Conservation (phyloP, 2,329 filamentous ascomycete genomes). For the Cladosporium sp. region DNA sequence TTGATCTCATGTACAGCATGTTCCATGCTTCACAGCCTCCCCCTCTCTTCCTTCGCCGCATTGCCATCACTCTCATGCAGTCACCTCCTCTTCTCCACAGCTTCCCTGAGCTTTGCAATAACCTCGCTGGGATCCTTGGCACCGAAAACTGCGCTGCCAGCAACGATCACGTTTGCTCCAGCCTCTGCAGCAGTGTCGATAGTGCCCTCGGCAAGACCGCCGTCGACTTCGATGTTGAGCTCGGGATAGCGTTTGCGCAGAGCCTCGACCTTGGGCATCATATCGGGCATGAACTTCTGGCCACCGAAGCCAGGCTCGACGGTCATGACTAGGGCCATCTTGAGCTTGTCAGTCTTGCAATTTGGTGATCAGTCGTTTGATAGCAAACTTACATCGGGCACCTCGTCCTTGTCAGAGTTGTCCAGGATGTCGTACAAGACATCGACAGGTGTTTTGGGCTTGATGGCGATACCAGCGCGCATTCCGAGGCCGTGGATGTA, state of each 20-base stretch:
- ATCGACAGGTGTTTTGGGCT: slow-evolving; percentile 85
- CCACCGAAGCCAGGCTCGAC: slow-evolving; percentile 96
- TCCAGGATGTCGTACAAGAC: slow-evolving; percentile 90
- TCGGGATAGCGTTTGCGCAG: slow-evolving; percentile 81
- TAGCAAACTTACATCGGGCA: slow-evolving; percentile 71
- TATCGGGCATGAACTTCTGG: slow-evolving; percentile 96
- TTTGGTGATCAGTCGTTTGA: too few relatives aligned
- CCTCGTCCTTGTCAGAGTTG: slow-evolving; percentile 64
- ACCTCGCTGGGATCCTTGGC: slow-evolving; percentile 84
- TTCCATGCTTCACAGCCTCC: not conserved
- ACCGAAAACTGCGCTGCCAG: slow-evolving; percentile 92
- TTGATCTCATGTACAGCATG: slow-evolving; percentile 1
- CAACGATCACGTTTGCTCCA: slow-evolving; percentile 96
- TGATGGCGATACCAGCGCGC: slow-evolving; percentile 90
- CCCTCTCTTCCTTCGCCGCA: not conserved
- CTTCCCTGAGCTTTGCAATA: slow-evolving; percentile 72
- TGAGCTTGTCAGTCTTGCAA: slow-evolving; percentile 9
- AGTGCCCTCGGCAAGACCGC: slow-evolving; percentile 79
- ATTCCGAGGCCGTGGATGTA: slow-evolving; percentile 88
- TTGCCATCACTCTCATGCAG: not conserved
- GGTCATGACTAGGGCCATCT: slow-evolving; percentile 98
- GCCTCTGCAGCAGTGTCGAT: slow-evolving; percentile 93
- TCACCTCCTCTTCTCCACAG: slow-evolving; percentile 62
- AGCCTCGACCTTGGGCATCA: slow-evolving; percentile 87
- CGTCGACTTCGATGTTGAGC: slow-evolving; percentile 95